These are phyloP conservation scores for Yarrowia sp. DNA, from an alignment of 805 yeast genomes.

Conservation along the genomic window DNA sequence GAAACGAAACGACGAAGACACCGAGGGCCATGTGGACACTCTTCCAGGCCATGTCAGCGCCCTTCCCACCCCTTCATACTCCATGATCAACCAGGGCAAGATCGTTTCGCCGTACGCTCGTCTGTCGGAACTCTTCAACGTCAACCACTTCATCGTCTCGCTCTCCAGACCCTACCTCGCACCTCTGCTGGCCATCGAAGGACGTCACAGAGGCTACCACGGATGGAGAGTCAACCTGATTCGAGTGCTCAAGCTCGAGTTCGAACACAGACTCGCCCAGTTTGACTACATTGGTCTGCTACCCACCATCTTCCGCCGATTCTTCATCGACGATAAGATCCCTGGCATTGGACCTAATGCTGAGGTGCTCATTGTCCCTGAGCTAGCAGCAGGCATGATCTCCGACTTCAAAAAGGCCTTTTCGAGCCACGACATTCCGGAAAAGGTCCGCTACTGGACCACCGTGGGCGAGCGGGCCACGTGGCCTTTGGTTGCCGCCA, in stretches of 20 bases:
- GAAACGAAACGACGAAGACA: conserved; percentile 11
- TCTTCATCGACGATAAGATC: conserved; percentile 87
- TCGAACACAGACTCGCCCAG: conserved; percentile 82
- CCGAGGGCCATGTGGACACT: conserved; percentile 3
- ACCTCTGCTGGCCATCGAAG: conserved; percentile 82
- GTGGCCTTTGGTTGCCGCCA: conserved; percentile 86
- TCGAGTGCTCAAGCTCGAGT: conserved; percentile 72
- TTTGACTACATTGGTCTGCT: conserved; percentile 79
- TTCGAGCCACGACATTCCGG: conserved; percentile 72
- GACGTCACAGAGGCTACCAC: conserved; percentile 64
- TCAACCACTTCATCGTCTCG: conserved; percentile 89
- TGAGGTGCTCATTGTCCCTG: conserved; percentile 92
- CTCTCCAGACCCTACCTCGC: conserved; percentile 94
- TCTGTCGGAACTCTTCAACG: conserved; percentile 90
- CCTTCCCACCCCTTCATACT: conserved; percentile 51
- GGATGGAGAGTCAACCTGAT: conserved; percentile 55
- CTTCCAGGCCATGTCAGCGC: conserved; percentile 7
- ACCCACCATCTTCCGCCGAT: conserved; percentile 70
- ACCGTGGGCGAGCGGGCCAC: conserved; percentile 88
- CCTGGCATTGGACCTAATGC: conserved; percentile 51
- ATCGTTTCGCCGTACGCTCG: conserved; percentile 80
- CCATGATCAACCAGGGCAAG: conserved; percentile 52
- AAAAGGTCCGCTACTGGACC: conserved; percentile 88
- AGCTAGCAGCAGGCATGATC: conserved; percentile 66
- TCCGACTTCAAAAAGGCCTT: conserved; percentile 76